Percentiles rank a stretch among this genome's conserved stretches.
phyloP scores from a whole-genome alignment of 768 basidiomycete species.

The Hirschioporus abietinus region DNA sequence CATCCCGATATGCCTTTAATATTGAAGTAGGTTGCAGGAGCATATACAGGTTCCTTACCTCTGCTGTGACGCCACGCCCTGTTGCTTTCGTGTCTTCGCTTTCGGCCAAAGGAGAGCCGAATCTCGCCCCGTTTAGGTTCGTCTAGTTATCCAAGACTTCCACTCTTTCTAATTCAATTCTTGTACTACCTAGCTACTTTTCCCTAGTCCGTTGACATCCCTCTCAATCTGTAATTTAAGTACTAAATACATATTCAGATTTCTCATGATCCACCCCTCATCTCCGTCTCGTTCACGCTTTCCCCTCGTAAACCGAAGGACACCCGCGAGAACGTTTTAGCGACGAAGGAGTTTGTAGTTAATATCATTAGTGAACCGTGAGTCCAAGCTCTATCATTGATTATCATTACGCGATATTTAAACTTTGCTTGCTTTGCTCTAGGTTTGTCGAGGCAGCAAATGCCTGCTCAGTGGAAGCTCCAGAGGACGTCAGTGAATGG shows the following conservation, averaged over 20 bases:
- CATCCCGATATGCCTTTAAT: slow-evolving; percentile 5
- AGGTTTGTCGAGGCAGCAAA: slow-evolving; percentile 52
- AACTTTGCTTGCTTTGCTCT: slow-evolving; percentile 33
- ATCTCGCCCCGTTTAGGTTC: slow-evolving; percentile 66
- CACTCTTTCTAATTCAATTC: slow-evolving; percentile 5
- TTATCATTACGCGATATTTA: not conserved
- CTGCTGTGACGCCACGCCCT: slow-evolving; percentile 59
- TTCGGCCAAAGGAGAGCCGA: slow-evolving; percentile 43
- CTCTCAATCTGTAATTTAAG: not conserved
- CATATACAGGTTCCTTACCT: slow-evolving; percentile 48
- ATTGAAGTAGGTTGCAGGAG: slow-evolving; percentile 19
- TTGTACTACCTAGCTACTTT: slow-evolving; percentile 42
- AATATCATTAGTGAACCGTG: slow-evolving; percentile 65
- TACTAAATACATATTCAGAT: slow-evolving; percentile 29
- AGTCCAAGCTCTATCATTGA: slow-evolving; percentile 11
- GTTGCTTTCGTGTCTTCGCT: slow-evolving; percentile 63
- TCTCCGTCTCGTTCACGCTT: slow-evolving; percentile 56
- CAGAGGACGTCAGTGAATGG: slow-evolving; percentile 53
- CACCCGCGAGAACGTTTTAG: slow-evolving; percentile 58
- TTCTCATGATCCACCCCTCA: slow-evolving; percentile 58
- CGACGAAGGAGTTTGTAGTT: slow-evolving; percentile 63
- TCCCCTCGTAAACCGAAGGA: slow-evolving; percentile 46
- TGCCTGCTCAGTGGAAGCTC: slow-evolving; percentile 48
- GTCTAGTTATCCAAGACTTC: slow-evolving; percentile 19
- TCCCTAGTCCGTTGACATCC: slow-evolving; percentile 40